Conservation (phyloP, 257 asterid genomes). For the Dorcoceras hygrometricum region DNA sequence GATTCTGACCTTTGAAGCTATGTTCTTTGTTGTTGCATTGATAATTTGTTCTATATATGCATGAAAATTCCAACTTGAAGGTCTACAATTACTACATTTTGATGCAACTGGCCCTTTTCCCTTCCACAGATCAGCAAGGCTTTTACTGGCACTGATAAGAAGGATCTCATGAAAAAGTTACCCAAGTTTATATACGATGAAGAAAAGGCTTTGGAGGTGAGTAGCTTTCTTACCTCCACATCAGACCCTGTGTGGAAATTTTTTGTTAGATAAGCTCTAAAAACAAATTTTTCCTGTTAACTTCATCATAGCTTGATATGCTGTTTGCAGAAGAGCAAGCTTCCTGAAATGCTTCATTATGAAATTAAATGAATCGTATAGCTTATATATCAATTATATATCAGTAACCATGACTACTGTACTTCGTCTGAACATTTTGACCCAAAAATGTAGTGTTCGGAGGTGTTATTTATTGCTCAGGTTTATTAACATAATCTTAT, state of each 20-base stretch:
- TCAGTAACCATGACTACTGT: not conserved
- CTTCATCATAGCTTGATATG: not conserved
- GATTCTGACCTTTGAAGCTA: not conserved
- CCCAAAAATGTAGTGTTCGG: not conserved
- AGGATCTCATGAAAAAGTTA: constrained; percentile 84
- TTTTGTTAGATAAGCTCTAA: not conserved
- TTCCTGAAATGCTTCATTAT: constrained; percentile 12
- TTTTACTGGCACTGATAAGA: constrained; percentile 70
- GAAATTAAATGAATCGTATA: not conserved
- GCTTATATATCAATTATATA: not conserved
- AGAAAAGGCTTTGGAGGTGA: constrained; percentile 84
- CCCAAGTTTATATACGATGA: constrained; percentile 90
- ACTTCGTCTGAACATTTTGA: not conserved
- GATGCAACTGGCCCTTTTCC: constrained; percentile 19
- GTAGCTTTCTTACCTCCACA: constrained; percentile 10
- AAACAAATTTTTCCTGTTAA: not conserved
- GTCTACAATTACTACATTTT: constrained; percentile 11
- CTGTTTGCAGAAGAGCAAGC: not conserved
- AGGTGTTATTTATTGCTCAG: not conserved
- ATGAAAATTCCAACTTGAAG: constrained; percentile 11
- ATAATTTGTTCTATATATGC: not conserved
- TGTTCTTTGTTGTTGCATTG: not conserved
- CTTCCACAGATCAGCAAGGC: constrained; percentile 71
- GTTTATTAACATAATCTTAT: not conserved
- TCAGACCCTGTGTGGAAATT: not conserved